phyloP scores from a whole-genome alignment of 2,329 filamentous ascomycete species.

The Talaromyces verruculosus region DNA sequence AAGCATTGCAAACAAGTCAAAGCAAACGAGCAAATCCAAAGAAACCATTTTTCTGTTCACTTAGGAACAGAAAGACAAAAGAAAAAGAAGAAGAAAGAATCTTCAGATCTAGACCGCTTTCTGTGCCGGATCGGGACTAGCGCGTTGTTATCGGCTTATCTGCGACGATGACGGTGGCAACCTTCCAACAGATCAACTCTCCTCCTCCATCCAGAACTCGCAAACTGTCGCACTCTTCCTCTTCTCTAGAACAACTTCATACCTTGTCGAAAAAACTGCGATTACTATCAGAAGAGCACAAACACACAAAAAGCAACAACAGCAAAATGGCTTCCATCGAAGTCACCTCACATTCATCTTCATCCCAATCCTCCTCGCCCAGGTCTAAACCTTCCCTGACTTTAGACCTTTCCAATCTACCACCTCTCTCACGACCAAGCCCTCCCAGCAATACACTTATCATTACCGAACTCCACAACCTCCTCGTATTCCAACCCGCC shows the following conservation, averaged over 20 bases:
- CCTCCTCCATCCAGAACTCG: not conserved
- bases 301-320: not conserved
- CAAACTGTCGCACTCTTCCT: conserved; percentile 13
- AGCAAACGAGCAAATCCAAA: not conserved
- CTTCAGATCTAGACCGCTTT: conserved; percentile 10
- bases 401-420: conserved; percentile 48
- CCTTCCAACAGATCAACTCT: not conserved
- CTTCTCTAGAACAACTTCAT: not conserved
- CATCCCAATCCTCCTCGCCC: conserved; percentile 29
- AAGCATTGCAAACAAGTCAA: not conserved
- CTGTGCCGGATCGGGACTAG: conserved; percentile 1
- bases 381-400: conserved; percentile 42
- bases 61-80: not conserved
- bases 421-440: conserved; percentile 46
- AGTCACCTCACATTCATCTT: conserved; percentile 20
- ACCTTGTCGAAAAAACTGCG: conserved; percentile 8
- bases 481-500: conserved; percentile 48
- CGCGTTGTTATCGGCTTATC: conserved; percentile 16
- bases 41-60: not conserved
- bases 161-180: conserved; percentile 20
- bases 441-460: conserved; percentile 53
- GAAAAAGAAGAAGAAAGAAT: not conserved
- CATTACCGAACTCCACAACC: conserved; percentile 50
- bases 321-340: conserved; percentile 25
- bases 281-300: conserved; percentile 8